A percentile compares a stretch with the other conserved stretches of the same genome.
phyloP scores from a whole-genome alignment of 805 yeast genomes.

The Millerozyma miso region DNA sequence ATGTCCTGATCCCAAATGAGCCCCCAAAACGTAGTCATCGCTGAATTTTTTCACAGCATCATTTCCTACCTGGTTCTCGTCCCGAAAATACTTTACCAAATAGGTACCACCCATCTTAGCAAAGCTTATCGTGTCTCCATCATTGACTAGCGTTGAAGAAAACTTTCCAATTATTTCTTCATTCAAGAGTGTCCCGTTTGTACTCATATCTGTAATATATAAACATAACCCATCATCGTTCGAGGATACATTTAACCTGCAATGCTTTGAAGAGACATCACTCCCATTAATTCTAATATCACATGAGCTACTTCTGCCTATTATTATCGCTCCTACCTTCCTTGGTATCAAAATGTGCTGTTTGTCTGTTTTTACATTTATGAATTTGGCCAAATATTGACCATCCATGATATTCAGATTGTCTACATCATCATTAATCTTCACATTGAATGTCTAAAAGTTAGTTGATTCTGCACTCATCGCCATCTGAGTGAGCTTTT shows the following conservation, averaged over 20 bases:
- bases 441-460: neutral
- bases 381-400: constrained; percentile 19
- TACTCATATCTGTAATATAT: constrained; percentile 52
- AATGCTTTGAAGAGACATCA: constrained; percentile 66
- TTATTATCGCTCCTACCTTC: constrained; percentile 17
- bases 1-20: constrained; percentile 69
- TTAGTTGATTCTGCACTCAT: no score
- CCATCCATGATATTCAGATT: neutral
- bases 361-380: constrained; percentile 14
- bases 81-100: constrained; percentile 42
- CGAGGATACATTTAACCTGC: constrained; percentile 44
- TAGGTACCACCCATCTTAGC: constrained; percentile 49
- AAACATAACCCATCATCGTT: constrained; percentile 30
- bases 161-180: constrained; percentile 50
- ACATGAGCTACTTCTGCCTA: constrained; percentile 60
- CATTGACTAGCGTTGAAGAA: constrained; percentile 45
- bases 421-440: neutral
- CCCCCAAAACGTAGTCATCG: constrained; percentile 54
- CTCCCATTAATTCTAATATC: constrained; percentile 50
- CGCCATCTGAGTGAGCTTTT: no score
- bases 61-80: constrained; percentile 15
- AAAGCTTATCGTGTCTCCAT: constrained; percentile 62
- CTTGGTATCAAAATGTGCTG: constrained; percentile 17
- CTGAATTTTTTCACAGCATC: constrained; percentile 41
- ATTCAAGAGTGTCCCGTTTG: constrained; percentile 68